Evolutionary conservation across 1,284 basidiomycete species (phyloP), one percentile per base, ranked within the genome.

Genomic region (Moesziomyces sp.): DNA sequence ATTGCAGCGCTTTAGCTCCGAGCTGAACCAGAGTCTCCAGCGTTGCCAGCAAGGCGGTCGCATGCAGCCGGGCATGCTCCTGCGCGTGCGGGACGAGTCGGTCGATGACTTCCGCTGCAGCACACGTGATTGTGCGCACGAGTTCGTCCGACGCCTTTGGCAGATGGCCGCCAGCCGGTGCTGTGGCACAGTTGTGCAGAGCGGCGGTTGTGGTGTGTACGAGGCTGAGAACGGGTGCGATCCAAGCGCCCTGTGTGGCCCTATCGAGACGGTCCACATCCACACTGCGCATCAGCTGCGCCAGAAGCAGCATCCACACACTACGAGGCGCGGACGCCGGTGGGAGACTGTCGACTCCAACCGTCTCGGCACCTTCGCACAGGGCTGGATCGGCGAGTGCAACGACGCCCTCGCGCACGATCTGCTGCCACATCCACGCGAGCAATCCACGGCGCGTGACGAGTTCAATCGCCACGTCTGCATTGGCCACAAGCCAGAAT

Each of bases 401-500:
- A 16, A 59, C 55, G 13, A 68, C 61, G 14, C 64, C 65, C 26
- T 66, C 77, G 11, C 52, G 53, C 13, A 58, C 57, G 6, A 72
- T 50, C 21, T 73, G 74, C 54, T 75, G 69, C 66, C 60, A 67
- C 23, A 78, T 61, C 78, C 78, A 80, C 14, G 72, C 56, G 40
- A 80, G 44, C 28, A 77, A 21, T 3, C 69, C 74, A 24, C 76
- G 55, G 6, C 72, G 47, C 9, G 71, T 62, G 16, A 80, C 57
- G 14, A 78, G 60, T 46, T 77, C 72, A 18, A 63, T 60, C 30
- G 69, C 71, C 23, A 80, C 66, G 52, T 70, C 61, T 3, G 45
- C 56, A 19, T 73, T 57, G 18, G 45, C 18, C 14, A 61, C 69
- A 19, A 72, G 40, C 71, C 71, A 74, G 8, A 44, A 42, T 13